phyloP scores from a whole-genome alignment of 2,329 filamentous ascomycete species.

The Teratosphaeria destructans region DNA sequence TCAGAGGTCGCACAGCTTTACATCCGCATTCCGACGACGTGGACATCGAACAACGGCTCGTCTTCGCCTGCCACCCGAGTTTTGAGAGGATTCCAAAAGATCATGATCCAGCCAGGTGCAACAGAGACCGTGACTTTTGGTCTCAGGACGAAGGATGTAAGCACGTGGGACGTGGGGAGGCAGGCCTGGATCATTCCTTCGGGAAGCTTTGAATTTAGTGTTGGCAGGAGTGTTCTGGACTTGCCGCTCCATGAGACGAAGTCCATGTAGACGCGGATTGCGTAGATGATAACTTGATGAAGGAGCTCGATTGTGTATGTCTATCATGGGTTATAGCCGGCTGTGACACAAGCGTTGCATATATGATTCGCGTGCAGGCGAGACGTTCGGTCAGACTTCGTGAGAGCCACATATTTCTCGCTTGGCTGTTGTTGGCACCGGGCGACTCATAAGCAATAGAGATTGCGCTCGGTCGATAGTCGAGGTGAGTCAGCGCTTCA shows the following conservation, averaged over 20 bases:
- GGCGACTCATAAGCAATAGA: no score
- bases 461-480: no score
- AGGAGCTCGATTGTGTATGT: neutral
- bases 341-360: neutral
- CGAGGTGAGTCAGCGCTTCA: neutral
- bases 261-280: constrained; percentile 1
- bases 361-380: neutral
- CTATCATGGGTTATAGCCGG: neutral
- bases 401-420: neutral
- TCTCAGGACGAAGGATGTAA: constrained; percentile 35
- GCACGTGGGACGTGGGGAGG: constrained; percentile 38
- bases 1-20: constrained; percentile 45
- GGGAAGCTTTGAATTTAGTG: constrained; percentile 35
- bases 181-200: constrained; percentile 43
- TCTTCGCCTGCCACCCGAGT: constrained; percentile 26
- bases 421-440: no score
- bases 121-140: constrained; percentile 25
- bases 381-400: neutral
- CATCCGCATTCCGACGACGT: constrained; percentile 19
- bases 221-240: constrained; percentile 32
- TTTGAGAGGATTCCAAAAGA: constrained; percentile 26
- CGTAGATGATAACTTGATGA: neutral
- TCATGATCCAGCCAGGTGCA: constrained; percentile 18
- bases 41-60: constrained; percentile 39
- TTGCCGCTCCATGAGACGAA: constrained; percentile 19